These are phyloP conservation scores for Coemansia biformis DNA, from an alignment of 192 early-diverging fungal species.

Conservation along the genomic window DNA sequence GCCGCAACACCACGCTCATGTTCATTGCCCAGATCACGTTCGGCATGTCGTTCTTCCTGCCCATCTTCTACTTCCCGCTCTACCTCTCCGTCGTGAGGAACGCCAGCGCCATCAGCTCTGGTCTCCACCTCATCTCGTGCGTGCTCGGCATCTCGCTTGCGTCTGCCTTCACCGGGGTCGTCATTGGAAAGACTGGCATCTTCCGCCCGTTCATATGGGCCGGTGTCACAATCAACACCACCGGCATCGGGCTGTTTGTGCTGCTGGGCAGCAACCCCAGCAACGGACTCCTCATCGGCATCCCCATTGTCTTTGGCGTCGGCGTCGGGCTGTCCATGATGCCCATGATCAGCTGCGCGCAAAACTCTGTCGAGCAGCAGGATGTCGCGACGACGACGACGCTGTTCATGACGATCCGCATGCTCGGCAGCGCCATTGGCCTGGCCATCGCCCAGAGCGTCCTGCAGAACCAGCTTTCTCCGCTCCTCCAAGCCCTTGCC, in stretches of 20 bases:
- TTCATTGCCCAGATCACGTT: slow-evolving; percentile 20
- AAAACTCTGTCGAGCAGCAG: slow-evolving; percentile 25
- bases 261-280: slow-evolving; percentile 23
- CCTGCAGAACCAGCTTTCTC: slow-evolving; percentile 32
- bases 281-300: slow-evolving; percentile 31
- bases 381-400: slow-evolving; percentile 40
- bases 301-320: slow-evolving; percentile 40
- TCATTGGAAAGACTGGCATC: slow-evolving; percentile 30
- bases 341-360: slow-evolving; percentile 36
- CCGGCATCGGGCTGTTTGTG: slow-evolving; percentile 32
- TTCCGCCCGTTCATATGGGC: slow-evolving; percentile 27
- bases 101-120: slow-evolving; percentile 29
- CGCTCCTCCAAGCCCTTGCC: slow-evolving; percentile 10
- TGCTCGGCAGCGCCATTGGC: slow-evolving; percentile 39
- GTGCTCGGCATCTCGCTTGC: slow-evolving; percentile 34
- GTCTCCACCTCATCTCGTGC: slow-evolving; percentile 36
- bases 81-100: slow-evolving; percentile 64
- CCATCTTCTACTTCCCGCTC: slow-evolving; percentile 58
- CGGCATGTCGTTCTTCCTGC: slow-evolving; percentile 36
- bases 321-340: slow-evolving; percentile 47
- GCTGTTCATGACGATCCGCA: slow-evolving; percentile 36
- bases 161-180: slow-evolving; percentile 21
- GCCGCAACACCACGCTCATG: slow-evolving; percentile 38
- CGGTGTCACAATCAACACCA: slow-evolving; percentile 18
- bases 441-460: slow-evolving; percentile 31